These are phyloP conservation scores for Annulohypoxylon bovei DNA, from an alignment of 495 filamentous ascomycete genomes.

Conservation along the genomic window DNA sequence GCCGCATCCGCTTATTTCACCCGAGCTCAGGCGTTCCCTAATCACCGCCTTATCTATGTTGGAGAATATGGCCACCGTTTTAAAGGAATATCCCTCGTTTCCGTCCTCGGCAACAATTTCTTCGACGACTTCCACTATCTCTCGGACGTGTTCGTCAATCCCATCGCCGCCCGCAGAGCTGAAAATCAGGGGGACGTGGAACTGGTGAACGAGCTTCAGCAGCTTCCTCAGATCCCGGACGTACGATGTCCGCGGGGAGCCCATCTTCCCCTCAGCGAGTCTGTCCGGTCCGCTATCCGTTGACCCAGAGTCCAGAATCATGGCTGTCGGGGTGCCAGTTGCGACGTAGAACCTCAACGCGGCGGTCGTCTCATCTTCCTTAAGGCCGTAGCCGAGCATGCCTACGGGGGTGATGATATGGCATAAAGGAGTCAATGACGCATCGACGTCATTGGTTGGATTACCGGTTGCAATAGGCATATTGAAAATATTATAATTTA, in stretches of 20 bases:
- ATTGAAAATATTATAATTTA: background rate
- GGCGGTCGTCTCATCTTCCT: slow-evolving; percentile 44
- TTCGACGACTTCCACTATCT: slow-evolving; percentile 51
- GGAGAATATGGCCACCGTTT: slow-evolving; percentile 54
- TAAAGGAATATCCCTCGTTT: slow-evolving; percentile 49
- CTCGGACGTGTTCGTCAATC: slow-evolving; percentile 54
- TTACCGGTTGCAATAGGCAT: slow-evolving; percentile 24
- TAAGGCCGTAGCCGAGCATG: slow-evolving; percentile 61
- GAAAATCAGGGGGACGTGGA: slow-evolving; percentile 54
- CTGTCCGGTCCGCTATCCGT: slow-evolving; percentile 60
- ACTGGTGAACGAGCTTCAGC: slow-evolving; percentile 42
- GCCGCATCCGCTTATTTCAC: slow-evolving; percentile 39
- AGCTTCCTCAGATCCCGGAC: slow-evolving; percentile 53
- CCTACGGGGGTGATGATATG: slow-evolving; percentile 59
- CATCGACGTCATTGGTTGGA: slow-evolving; percentile 6
- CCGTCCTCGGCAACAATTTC: slow-evolving; percentile 44
- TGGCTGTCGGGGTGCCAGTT: slow-evolving; percentile 50
- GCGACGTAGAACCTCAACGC: slow-evolving; percentile 41
- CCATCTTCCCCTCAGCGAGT: slow-evolving; percentile 54
- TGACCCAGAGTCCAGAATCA: slow-evolving; percentile 61
- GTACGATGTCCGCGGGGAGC: slow-evolving; percentile 49
- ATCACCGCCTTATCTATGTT: slow-evolving; percentile 49
- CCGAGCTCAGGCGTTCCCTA: slow-evolving; percentile 37
- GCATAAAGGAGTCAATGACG: slow-evolving; percentile 37
- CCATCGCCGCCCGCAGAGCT: slow-evolving; percentile 62